A percentile compares a stretch with the other conserved stretches of the same genome.
Evolutionary conservation across 2,329 filamentous ascomycete genomes (phyloP).

Genomic region (Penicillium sp.): DNA sequence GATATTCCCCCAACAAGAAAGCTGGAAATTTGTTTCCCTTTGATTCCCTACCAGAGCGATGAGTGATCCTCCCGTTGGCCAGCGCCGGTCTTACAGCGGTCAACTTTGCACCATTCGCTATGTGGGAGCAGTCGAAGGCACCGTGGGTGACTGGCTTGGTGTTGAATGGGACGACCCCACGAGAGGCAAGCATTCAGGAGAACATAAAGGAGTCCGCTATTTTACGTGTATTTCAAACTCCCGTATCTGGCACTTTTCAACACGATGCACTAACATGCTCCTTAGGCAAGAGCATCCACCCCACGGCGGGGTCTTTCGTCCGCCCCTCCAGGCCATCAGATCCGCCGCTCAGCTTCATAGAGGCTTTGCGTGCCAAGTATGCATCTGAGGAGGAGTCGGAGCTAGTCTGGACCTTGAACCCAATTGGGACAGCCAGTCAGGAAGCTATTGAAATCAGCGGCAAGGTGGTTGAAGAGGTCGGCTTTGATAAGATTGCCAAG

Average conservation of each 20-base stretch:
- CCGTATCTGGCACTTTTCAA: neutral
- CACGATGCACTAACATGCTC: conserved; percentile 17
- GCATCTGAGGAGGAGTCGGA: conserved; percentile 58
- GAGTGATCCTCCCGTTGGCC: conserved; percentile 53
- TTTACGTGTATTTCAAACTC: conserved; percentile 67
- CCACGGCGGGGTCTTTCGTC: conserved; percentile 83
- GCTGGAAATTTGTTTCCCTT: neutral
- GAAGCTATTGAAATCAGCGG: conserved; percentile 70
- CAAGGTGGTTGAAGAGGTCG: conserved; percentile 90
- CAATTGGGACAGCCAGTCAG: conserved; percentile 21
- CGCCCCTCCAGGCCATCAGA: conserved; percentile 74
- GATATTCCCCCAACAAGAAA: neutral
- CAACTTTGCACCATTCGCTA: conserved; percentile 84
- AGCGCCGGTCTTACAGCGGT: conserved; percentile 78
- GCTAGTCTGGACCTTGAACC: conserved; percentile 11
- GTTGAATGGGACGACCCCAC: conserved; percentile 93
- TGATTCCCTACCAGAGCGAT: conserved; percentile 4
- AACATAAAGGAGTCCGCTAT: conserved; percentile 75
- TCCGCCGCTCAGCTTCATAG: conserved; percentile 69
- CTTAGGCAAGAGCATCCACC: conserved; percentile 61
- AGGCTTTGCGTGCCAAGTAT: conserved; percentile 83
- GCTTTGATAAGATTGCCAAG: conserved; percentile 87
- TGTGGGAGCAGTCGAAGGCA: conserved; percentile 73
- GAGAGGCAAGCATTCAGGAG: conserved; percentile 88
- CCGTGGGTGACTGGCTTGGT: conserved; percentile 80